Base-by-base conservation (phyloP, 2,329 filamentous ascomycete genomes). In the Talaromyces verruculosus region DNA sequence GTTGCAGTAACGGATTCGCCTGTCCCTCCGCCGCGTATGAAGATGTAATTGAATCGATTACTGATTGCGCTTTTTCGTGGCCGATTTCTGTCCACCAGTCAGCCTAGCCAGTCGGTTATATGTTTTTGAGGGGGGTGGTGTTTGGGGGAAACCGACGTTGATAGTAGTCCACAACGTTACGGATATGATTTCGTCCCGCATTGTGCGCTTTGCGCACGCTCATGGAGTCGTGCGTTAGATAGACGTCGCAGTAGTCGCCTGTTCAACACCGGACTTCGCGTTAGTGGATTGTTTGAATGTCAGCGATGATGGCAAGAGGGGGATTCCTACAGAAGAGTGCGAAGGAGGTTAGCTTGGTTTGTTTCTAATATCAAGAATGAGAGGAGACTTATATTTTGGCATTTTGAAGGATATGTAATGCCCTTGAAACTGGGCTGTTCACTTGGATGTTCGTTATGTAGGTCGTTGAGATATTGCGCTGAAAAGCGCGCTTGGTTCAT, bases 181-280 rank as follows among this genome's bases (percentile, higher is more conserved):
- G 91, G 69, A 99, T 83, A 77, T 99, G 95, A 83, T 99, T 99
- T 74, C 94, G 89, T 69, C 95, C 95, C 77, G 88, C 91, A 84
- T 99, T 99, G 82, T 99, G 95, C 60, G 95, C 95, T 84, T 98
- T 98, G 74, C 95, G 93, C 81, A 99, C 95, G 82, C 93, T 97
- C 94, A 98, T 98, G 55, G 93, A 97, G 85, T 99, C 95, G 86
- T 99, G 95, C 72, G 95, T 99, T 73, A 99, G 91, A 86, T 99
- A 99, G 80, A 99, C 95, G 90, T 99, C 95, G 87, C 95, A 99
- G 82, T 99, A 99, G 80, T 99, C 95, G 85, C 93, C 81, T 85
- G 45, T 59, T n/a, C 33, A 15, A 45, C 3, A 15, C 71, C 41
- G 53, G 22, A 17, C 17, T 30, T 19, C 17, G 22, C 33, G 57